Evolutionary conservation across 768 basidiomycete genomes (phyloP).

Genomic region (Lactifluus echinatus): DNA sequence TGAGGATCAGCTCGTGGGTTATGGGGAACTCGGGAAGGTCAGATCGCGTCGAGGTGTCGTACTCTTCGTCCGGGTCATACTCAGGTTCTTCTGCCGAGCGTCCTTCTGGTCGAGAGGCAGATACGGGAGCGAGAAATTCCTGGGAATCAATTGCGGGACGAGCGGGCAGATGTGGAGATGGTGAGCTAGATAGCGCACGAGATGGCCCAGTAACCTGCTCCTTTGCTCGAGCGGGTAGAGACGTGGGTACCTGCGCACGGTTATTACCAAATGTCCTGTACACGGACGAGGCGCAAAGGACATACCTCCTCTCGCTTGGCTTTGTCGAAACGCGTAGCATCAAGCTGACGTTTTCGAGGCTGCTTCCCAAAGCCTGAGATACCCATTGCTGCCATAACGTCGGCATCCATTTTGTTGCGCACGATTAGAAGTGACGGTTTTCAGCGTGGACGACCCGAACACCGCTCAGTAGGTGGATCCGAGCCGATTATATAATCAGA

Average conservation of each 20-base stretch:
- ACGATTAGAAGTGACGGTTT: neutral
- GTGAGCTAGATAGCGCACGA: constrained; percentile 20
- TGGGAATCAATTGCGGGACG: neutral
- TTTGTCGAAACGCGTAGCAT: constrained; percentile 73
- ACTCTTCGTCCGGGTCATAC: constrained; percentile 34
- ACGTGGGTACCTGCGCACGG: constrained; percentile 1
- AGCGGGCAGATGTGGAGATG: neutral
- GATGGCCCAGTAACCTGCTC: constrained; percentile 26
- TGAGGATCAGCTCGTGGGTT: constrained; percentile 84
- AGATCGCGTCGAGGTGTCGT: constrained; percentile 35
- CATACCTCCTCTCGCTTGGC: constrained; percentile 48
- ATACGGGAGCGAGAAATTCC: neutral
- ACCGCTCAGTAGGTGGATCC: neutral
- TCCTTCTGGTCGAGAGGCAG: constrained; percentile 8
- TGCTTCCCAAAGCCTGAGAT: constrained; percentile 79
- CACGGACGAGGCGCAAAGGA: neutral
- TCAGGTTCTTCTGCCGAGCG: constrained; percentile 25
- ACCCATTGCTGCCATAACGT: constrained; percentile 76
- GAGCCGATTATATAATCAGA: neutral
- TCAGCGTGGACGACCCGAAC: neutral
- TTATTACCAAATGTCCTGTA: neutral
- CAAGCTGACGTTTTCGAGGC: constrained; percentile 53
- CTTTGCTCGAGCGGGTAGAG: constrained; percentile 1
- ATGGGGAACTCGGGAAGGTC: constrained; percentile 66
- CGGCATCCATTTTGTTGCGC: constrained; percentile 39